A percentile compares a stretch with the other conserved stretches of the same genome.
Evolutionary conservation across 768 basidiomycete genomes (phyloP).

Genomic region (Tubosaeta brunneosetosa): DNA sequence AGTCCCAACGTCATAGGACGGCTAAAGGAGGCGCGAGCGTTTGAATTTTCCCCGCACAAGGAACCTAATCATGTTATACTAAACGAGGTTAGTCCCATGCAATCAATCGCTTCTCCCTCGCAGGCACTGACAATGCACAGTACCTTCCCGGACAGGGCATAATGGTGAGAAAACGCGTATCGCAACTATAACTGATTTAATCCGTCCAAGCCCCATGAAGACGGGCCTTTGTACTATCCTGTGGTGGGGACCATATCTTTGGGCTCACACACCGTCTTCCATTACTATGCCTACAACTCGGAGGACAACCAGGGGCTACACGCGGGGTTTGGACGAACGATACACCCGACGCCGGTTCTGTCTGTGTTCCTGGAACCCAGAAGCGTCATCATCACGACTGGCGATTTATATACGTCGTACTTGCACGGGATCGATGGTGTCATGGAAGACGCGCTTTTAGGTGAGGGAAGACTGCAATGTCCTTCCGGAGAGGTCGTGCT

Average conservation of each 20-base stretch:
- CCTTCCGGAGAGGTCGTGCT: constrained; percentile 36
- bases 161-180: constrained; percentile 51
- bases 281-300: constrained; percentile 66
- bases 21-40: constrained; percentile 59
- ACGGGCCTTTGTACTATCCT: constrained; percentile 84
- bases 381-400: constrained; percentile 74
- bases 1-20: constrained; percentile 78
- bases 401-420: constrained; percentile 61
- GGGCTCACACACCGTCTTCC: constrained; percentile 76
- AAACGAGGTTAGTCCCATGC: constrained; percentile 57
- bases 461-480: constrained; percentile 15
- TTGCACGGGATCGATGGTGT: constrained; percentile 78
- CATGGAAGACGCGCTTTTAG: constrained; percentile 44
- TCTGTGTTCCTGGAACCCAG: constrained; percentile 81
- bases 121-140: constrained; percentile 33
- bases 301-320: constrained; percentile 11
- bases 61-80: constrained; percentile 86
- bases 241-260: constrained; percentile 89
- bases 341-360: constrained; percentile 60
- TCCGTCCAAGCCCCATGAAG: constrained; percentile 74
- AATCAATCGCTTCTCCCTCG: constrained; percentile 4
- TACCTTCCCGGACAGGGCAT: constrained; percentile 92
- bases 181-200: neutral
- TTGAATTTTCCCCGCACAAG: constrained; percentile 57
- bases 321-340: constrained; percentile 40